Conservation (phyloP, 2,329 filamentous ascomycete genomes). For the Ophiostoma perfectum region DNA sequence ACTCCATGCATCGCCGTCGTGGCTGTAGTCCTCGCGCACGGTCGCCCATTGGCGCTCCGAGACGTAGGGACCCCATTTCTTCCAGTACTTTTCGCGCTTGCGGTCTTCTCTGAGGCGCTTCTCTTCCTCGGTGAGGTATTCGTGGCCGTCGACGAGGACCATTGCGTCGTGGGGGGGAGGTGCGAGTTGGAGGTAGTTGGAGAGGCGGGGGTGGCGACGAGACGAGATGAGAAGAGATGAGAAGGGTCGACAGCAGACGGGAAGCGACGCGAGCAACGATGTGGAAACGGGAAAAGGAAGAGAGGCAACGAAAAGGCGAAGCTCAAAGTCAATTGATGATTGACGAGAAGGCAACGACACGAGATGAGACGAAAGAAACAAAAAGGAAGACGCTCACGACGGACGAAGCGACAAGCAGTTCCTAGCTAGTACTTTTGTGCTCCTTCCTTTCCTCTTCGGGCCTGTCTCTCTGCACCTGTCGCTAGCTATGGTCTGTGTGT, state of each 20-base stretch:
- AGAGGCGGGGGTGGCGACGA: background rate
- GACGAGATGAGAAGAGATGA: background rate
- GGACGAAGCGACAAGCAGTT: background rate
- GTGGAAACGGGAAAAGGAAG: background rate
- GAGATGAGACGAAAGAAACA: background rate
- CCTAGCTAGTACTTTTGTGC: constrained; percentile 10
- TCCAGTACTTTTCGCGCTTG: constrained; percentile 86
- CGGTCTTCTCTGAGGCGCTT: constrained; percentile 81
- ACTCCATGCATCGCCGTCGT: constrained; percentile 91
- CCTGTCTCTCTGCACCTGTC: background rate
- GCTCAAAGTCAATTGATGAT: constrained; percentile 1
- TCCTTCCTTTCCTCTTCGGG: background rate
- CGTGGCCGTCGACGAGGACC: constrained; percentile 84
- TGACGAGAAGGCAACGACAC: background rate
- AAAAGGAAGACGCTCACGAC: background rate
- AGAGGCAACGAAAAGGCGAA: background rate
- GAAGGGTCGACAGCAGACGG: background rate
- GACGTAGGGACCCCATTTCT: constrained; percentile 94
- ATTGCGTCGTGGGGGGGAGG: constrained; percentile 44
- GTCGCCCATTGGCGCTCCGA: constrained; percentile 95
- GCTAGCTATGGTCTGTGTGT: constrained; percentile 6
- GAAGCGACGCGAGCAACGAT: too few species aligned
- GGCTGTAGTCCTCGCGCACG: constrained; percentile 71
- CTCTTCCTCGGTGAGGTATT: constrained; percentile 86
- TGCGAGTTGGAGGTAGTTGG: background rate